Conservation (phyloP, 306 rosid species). For the Styphnolobium japonicum region DNA sequence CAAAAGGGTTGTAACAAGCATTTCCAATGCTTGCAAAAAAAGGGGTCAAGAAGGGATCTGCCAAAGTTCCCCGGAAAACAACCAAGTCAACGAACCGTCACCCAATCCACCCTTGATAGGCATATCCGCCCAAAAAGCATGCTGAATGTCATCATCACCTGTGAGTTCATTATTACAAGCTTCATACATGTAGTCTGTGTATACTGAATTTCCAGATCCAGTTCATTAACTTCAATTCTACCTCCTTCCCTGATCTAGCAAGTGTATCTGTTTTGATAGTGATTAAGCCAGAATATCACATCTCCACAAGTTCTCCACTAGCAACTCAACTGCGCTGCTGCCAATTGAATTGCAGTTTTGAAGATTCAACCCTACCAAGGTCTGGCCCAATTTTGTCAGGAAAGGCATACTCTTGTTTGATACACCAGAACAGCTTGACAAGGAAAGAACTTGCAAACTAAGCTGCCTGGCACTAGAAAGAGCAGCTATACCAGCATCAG, state of each 20-base stretch:
- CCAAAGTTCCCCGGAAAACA: slow-evolving; percentile 62
- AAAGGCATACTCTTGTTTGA: slow-evolving; percentile 59
- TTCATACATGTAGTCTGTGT: slow-evolving; percentile 22
- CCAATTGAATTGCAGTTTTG: slow-evolving; percentile 67
- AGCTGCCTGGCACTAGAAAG: slow-evolving; percentile 58
- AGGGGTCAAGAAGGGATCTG: slow-evolving; percentile 31
- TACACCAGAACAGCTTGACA: slow-evolving; percentile 71
- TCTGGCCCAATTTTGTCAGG: slow-evolving; percentile 65
- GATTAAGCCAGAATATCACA: slow-evolving; percentile 76
- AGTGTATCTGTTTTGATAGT: neutral
- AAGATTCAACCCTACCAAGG: slow-evolving; percentile 77
- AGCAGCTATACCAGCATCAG: slow-evolving; percentile 56
- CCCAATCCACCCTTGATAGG: slow-evolving; percentile 42
- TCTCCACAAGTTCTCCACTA: slow-evolving; percentile 77
- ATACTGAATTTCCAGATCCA: slow-evolving; percentile 20
- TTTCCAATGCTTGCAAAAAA: slow-evolving; percentile 62
- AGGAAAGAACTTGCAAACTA: slow-evolving; percentile 71
- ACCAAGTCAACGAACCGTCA: slow-evolving; percentile 50
- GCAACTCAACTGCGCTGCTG: slow-evolving; percentile 51
- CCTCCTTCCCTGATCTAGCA: slow-evolving; percentile 22
- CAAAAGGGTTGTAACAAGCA: slow-evolving; percentile 56
- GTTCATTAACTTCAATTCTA: slow-evolving; percentile 1
- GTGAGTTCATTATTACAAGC: slow-evolving; percentile 31
- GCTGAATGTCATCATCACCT: slow-evolving; percentile 44
- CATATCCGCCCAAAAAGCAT: slow-evolving; percentile 51